Evolutionary conservation across 192 early-diverging fungal species (phyloP).

Genomic region (Coemansia sp.): DNA sequence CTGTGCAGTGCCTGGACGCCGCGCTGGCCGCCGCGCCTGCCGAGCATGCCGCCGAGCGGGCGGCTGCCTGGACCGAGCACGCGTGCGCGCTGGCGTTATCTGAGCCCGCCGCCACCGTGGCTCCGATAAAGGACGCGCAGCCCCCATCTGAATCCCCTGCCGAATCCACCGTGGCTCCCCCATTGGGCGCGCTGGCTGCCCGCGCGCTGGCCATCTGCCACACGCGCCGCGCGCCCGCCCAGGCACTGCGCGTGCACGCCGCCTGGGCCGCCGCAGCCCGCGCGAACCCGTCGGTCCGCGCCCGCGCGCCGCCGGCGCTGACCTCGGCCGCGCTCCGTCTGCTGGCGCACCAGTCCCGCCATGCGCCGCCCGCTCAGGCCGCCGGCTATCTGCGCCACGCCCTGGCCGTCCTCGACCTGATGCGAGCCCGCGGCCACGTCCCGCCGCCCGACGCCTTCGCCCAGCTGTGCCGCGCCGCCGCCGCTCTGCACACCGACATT

Average conservation of each 20-base stretch:
- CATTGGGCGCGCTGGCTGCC: not conserved
- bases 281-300: no score
- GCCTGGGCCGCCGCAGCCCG: not conserved
- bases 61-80: not conserved
- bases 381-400: not conserved
- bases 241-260: not conserved
- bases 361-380: not conserved
- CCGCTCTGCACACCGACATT: conserved; percentile 7
- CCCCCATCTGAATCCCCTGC: no score
- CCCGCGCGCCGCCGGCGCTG: not conserved
- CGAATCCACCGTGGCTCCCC: no score
- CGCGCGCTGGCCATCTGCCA: not conserved
- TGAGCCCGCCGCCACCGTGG: no score
- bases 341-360: not conserved
- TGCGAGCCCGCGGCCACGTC: conserved; percentile 19
- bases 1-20: conserved; percentile 9
- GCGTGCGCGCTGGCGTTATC: not conserved
- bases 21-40: not conserved
- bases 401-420: conserved; percentile 12
- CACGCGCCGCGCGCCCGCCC: not conserved
- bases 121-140: no score
- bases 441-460: conserved; percentile 6
- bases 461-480: conserved; percentile 11
- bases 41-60: not conserved
- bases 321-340: not conserved